Base-by-base conservation (phyloP, 2,329 filamentous ascomycete species). In the Davidsoniella eucalypti region DNA sequence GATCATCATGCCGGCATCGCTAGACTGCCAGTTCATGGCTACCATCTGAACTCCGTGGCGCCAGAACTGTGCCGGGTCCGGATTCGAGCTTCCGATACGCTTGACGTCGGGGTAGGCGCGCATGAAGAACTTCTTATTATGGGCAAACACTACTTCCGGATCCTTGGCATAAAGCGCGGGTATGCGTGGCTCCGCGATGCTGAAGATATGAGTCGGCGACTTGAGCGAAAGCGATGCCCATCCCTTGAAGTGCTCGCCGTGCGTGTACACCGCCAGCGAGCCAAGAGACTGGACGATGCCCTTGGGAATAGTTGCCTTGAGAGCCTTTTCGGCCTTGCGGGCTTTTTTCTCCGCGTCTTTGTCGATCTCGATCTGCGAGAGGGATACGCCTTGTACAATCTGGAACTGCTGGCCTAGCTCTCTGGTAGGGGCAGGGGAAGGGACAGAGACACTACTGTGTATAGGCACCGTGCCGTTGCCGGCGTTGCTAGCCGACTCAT, bases 1-100 rank as follows among this genome's bases (percentile, higher is more conserved):
- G 61, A 98, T 76, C 71, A 96, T 93, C 76, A 95, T 93, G 41
- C 86, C 85, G 51, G 92, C 78, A 61, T 96, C 90, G 57, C 88
- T 83, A 2, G 83, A 90, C 65, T 98, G 92, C 90, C 92, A 96
- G 63, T 98, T 98, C 63, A 96, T 75, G 16, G 92, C 90, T 4
- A 87, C 88, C 90, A 98, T 96, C 64, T 98, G 92, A 17, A 95
- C 88, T 25, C 92, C 92, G 49, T 85, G 80, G 46, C 87, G 80
- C 92, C 92, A 98, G 61, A 87, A 93, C 41, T 79, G 79, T 55
- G 87, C 80, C 1, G 92, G 92, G 59, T 96, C 88, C 39, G 92
- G 92, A 61, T 98, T 98, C n/a, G 84, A 86, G 42, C 88, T 95
- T 58, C 82, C 79, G 48, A 95, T 73, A 36, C 88, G 80, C 54